Conservation (phyloP, 2,329 filamentous ascomycete species). For the Talaromyces pinophilus region DNA sequence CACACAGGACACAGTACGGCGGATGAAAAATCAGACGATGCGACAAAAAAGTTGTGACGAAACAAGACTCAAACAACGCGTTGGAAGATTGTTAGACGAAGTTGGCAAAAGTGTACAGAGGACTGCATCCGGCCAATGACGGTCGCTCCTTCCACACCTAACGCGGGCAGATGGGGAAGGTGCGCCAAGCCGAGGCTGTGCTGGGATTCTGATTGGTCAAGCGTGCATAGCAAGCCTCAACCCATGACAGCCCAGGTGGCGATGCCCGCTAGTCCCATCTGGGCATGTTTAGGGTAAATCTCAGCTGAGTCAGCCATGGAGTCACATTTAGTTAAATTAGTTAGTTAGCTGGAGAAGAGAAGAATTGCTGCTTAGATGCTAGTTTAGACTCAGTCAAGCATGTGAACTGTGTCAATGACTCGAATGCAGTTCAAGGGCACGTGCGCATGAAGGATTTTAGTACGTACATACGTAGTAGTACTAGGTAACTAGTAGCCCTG, state of each 20-base stretch:
- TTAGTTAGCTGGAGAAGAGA: neutral
- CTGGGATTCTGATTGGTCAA: conserved; percentile 4
- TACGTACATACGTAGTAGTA: neutral
- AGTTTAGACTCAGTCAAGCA: neutral
- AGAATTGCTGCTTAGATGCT: neutral
- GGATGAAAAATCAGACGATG: neutral
- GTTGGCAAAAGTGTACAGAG: neutral
- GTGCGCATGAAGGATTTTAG: neutral
- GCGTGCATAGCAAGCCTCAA: neutral
- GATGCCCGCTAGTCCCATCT: conserved; percentile 7
- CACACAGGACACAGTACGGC: neutral
- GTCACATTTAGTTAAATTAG: neutral
- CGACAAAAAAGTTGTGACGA: neutral
- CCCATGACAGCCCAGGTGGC: conserved; percentile 16
- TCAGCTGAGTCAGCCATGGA: neutral
- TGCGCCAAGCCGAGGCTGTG: conserved; percentile 18
- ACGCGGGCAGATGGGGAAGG: neutral
- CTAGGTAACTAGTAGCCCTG: neutral
- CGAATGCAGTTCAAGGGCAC: neutral
- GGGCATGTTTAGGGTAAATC: neutral
- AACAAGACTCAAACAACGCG: neutral
- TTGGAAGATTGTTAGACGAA: conserved; percentile 1
- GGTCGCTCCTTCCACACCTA: neutral
- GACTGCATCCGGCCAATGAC: conserved; percentile 3
- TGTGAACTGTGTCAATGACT: neutral